Conservation (phyloP, 371 early-diverging fungal genomes). For the Mucor saturninus region DNA sequence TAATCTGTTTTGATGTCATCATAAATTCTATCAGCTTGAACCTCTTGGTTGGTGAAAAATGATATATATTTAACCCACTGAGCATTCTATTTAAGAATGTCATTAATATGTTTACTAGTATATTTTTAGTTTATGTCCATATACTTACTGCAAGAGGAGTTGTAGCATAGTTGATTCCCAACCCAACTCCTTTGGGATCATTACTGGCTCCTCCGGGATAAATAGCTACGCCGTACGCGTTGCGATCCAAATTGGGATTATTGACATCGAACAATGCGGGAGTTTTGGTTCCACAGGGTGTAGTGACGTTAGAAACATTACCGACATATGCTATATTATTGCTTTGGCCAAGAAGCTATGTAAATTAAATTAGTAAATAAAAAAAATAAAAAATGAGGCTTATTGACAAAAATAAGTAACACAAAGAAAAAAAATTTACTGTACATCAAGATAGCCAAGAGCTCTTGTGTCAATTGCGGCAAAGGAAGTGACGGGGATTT, state of each 20-base stretch:
- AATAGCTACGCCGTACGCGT: slow-evolving; percentile 28
- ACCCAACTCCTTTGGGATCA: slow-evolving; percentile 36
- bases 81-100: slow-evolving; percentile 26
- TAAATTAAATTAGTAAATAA: neutral
- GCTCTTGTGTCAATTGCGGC: slow-evolving; percentile 38
- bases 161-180: slow-evolving; percentile 26
- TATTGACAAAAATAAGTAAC: neutral
- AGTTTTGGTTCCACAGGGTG: slow-evolving; percentile 8
- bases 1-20: slow-evolving; percentile 30
- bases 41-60: slow-evolving; percentile 38
- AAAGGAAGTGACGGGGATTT: slow-evolving; percentile 32
- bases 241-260: slow-evolving; percentile 17
- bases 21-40: slow-evolving; percentile 27
- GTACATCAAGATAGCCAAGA: slow-evolving; percentile 41
- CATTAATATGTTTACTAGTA: neutral
- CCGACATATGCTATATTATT: slow-evolving; percentile 28
- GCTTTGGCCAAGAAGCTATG: slow-evolving; percentile 34
- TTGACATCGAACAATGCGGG: slow-evolving; percentile 9
- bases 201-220: slow-evolving; percentile 24
- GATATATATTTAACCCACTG: slow-evolving; percentile 38
- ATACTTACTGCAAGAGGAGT: slow-evolving; percentile 32
- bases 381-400: neutral
- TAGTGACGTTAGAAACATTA: slow-evolving; percentile 24
- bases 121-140: neutral
- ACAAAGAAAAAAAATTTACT: slow-evolving; percentile 2